These are phyloP conservation scores for Nepenthes alata DNA, from an alignment of 179 eudicot genomes.

Conservation along the genomic window DNA sequence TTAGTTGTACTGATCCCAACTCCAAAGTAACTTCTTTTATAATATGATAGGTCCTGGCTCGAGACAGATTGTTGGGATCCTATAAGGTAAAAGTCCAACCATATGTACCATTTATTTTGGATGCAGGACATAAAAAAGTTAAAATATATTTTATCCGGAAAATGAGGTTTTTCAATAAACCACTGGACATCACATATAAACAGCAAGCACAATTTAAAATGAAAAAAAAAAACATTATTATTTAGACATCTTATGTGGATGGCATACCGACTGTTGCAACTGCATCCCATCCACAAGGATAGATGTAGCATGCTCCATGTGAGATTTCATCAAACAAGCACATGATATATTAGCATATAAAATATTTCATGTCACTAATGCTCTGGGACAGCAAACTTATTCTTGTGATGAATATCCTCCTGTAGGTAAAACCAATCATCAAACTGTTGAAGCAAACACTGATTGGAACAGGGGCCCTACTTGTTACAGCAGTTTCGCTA, in stretches of 20 bases:
- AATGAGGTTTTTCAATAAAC: not conserved
- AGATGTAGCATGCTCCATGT: not conserved
- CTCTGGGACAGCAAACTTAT: not conserved
- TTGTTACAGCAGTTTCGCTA: conserved; percentile 54
- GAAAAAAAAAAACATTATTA: not conserved
- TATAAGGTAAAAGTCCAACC: conserved; percentile 51
- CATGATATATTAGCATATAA: not conserved
- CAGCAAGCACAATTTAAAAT: not conserved
- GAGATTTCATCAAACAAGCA: not conserved
- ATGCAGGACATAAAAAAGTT: not conserved
- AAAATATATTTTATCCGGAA: not conserved
- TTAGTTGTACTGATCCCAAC: not conserved
- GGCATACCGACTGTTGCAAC: no score
- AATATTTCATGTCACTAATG: not conserved
- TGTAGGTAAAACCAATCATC: conserved; percentile 88
- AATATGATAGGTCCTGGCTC: conserved; percentile 69
- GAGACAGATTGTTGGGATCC: conserved; percentile 85
- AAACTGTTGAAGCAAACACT: conserved; percentile 87
- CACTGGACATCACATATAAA: not conserved
- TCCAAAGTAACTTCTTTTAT: not conserved
- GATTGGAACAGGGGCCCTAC: conserved; percentile 74
- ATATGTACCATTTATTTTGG: not conserved
- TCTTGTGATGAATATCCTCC: conserved; percentile 2
- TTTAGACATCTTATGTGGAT: not conserved
- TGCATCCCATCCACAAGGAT: no score